These are phyloP conservation scores for Spizellomyces punctatus DNA, from an alignment of 192 early-diverging fungal genomes.

Conservation along the genomic window DNA sequence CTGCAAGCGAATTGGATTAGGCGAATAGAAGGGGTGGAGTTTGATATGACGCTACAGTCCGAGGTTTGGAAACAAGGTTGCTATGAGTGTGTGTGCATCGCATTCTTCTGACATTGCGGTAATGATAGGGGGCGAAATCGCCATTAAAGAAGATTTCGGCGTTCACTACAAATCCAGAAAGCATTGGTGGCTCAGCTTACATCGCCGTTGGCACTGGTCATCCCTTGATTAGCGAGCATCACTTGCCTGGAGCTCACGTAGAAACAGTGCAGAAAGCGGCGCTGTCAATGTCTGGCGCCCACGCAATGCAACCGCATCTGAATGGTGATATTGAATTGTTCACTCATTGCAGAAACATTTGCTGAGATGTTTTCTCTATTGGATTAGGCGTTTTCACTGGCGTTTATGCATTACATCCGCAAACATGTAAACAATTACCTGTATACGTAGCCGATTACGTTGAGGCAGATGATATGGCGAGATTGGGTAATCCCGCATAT, in stretches of 20 bases:
- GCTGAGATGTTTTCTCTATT: not conserved
- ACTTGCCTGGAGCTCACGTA: not conserved
- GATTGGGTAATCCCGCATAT: constrained; percentile 8
- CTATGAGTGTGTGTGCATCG: too few relatives aligned
- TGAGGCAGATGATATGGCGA: not conserved
- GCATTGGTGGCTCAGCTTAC: not conserved
- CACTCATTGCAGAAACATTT: too few relatives aligned
- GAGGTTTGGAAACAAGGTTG: not conserved
- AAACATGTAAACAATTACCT: constrained; percentile 11
- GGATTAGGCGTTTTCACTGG: constrained; percentile 25
- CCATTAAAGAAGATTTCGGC: not conserved
- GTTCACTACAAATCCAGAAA: not conserved
- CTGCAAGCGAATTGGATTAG: constrained; percentile 96
- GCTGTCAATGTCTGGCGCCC: not conserved
- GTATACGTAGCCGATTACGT: constrained; percentile 20
- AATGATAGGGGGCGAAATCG: not conserved
- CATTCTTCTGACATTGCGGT: too few relatives aligned
- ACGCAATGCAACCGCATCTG: not conserved
- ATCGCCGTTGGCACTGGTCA: constrained; percentile 40
- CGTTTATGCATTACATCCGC: constrained; percentile 20
- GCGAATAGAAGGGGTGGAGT: constrained; percentile 65
- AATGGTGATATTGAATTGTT: too few relatives aligned
- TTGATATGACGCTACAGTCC: constrained; percentile 3
- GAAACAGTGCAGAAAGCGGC: not conserved
- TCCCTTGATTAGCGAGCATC: constrained; percentile 24